Evolutionary conservation across 2,329 filamentous ascomycete genomes (phyloP).

Genomic region (Colletotrichum endophyticum): DNA sequence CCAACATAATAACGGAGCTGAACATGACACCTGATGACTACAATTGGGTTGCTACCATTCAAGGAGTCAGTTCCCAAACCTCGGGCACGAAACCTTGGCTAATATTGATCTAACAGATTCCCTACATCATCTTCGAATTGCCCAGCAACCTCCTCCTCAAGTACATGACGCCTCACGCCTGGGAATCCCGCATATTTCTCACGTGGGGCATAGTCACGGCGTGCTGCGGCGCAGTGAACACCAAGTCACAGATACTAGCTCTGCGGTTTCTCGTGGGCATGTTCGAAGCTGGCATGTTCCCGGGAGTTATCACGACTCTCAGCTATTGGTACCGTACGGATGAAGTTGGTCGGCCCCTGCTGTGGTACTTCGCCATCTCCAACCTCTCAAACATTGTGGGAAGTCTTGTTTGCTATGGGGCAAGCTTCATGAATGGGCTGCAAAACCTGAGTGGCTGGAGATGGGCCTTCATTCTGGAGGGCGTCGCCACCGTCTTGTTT

Average conservation of each 20-base stretch:
- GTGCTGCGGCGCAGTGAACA: slow-evolving; percentile 41
- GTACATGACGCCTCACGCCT: slow-evolving; percentile 33
- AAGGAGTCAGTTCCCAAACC: neutral
- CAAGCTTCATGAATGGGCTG: neutral
- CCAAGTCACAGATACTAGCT: slow-evolving; percentile 38
- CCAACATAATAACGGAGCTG: neutral
- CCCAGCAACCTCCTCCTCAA: slow-evolving; percentile 42
- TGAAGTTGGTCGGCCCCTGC: neutral
- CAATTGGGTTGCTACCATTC: neutral
- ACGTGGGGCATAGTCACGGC: slow-evolving; percentile 40
- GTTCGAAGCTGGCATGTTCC: neutral
- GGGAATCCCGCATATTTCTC: slow-evolving; percentile 39
- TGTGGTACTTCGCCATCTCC: neutral
- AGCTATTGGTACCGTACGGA: neutral
- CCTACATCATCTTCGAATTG: slow-evolving; percentile 43
- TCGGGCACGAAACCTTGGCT: neutral
- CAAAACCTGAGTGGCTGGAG: neutral
- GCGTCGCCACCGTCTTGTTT: neutral
- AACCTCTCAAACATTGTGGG: neutral
- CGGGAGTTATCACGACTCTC: neutral
- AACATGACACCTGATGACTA: neutral
- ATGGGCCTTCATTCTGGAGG: neutral
- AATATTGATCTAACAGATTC: slow-evolving; percentile 29
- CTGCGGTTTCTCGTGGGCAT: slow-evolving; percentile 43
- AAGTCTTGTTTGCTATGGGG: neutral